Evolutionary conservation across 2,329 filamentous ascomycete species (phyloP).

Genomic region (Aspergillus texensis): DNA sequence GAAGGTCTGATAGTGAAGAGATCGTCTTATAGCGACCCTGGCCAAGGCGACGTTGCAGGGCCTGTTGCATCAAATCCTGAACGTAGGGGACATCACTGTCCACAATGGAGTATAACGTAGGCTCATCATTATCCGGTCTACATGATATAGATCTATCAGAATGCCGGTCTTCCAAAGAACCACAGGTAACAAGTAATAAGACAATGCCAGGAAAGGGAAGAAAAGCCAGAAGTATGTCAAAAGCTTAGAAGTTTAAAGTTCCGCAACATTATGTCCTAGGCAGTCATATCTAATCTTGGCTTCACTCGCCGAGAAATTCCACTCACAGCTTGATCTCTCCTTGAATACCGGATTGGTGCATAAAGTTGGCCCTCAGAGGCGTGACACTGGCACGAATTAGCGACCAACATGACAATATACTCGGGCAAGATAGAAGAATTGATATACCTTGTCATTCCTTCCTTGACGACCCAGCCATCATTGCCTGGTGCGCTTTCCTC

Average conservation of each 20-base stretch:
- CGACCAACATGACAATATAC: neutral
- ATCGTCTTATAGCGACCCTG: constrained; percentile 59
- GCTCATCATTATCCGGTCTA: constrained; percentile 38
- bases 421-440: neutral
- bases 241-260: constrained; percentile 27
- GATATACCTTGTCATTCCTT: constrained; percentile 78
- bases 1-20: constrained; percentile 52
- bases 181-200: constrained; percentile 17
- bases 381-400: constrained; percentile 67
- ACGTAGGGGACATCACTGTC: constrained; percentile 89
- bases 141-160: constrained; percentile 38
- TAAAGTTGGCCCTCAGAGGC: constrained; percentile 89
- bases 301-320: constrained; percentile 25
- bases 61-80: constrained; percentile 77
- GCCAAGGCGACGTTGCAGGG: constrained; percentile 67
- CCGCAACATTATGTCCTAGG: constrained; percentile 28
- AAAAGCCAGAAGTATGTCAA: constrained; percentile 26
- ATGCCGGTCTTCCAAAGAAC: constrained; percentile 19
- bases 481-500: constrained; percentile 76
- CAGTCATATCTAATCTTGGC: constrained; percentile 24
- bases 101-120: constrained; percentile 69
- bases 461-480: constrained; percentile 89
- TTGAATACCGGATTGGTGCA: constrained; percentile 68
- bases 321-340: constrained; percentile 85
- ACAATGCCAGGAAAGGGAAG: constrained; percentile 7